These are phyloP conservation scores for Iberis pinnata DNA, from an alignment of 345 rosid genomes.

Conservation along the genomic window DNA sequence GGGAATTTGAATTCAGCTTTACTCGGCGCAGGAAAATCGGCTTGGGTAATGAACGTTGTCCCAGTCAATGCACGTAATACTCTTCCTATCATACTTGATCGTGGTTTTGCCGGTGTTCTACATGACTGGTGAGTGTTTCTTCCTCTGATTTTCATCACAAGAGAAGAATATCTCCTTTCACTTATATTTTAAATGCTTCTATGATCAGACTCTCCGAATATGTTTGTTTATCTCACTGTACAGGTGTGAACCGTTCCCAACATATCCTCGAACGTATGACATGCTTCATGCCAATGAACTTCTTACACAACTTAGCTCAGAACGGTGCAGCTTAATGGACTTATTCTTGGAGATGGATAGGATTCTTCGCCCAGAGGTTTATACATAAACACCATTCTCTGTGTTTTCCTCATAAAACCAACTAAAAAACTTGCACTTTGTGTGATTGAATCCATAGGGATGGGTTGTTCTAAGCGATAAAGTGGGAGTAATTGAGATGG, in stretches of 20 bases:
- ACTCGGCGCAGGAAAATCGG: slow-evolving; percentile 61
- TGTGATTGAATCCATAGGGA: slow-evolving; percentile 45
- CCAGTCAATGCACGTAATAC: slow-evolving; percentile 67
- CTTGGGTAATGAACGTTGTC: slow-evolving; percentile 96
- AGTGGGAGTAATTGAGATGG: slow-evolving; percentile 70
- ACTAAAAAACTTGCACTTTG: not conserved
- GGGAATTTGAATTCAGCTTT: slow-evolving; percentile 81
- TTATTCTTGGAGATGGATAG: slow-evolving; percentile 90
- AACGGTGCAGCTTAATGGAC: slow-evolving; percentile 66
- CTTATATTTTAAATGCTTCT: too few relatives aligned
- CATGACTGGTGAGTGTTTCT: slow-evolving; percentile 75
- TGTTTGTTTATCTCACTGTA: slow-evolving; percentile 4
- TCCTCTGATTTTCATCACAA: too few relatives aligned
- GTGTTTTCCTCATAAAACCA: not conserved
- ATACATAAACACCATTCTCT: slow-evolving; percentile 6
- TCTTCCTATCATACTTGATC: slow-evolving; percentile 83
- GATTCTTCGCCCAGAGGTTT: slow-evolving; percentile 93
- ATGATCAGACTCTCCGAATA: not conserved
- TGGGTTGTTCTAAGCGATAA: slow-evolving; percentile 83
- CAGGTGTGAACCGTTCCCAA: slow-evolving; percentile 99
- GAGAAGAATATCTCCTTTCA: too few relatives aligned
- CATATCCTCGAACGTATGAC: slow-evolving; percentile 94
- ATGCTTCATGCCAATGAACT: slow-evolving; percentile 91
- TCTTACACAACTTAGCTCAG: slow-evolving; percentile 57
- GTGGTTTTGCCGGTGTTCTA: slow-evolving; percentile 81